Evolutionary conservation across 129 eudicot species (phyloP).

Genomic region (Flaveria robusta): DNA sequence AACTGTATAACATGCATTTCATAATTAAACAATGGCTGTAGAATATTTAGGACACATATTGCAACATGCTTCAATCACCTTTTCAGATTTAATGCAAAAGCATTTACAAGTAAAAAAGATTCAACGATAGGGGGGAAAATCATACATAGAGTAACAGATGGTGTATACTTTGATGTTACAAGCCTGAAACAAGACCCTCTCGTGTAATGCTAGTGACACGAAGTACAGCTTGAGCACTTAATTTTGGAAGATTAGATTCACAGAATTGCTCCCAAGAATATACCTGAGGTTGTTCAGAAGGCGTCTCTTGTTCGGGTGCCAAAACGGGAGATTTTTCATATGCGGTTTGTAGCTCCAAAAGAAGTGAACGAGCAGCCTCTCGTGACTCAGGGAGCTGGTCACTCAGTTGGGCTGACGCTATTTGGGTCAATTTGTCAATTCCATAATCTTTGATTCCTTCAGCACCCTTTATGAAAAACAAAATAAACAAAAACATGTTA

Average conservation of each 20-base stretch:
- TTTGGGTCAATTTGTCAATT: constrained; percentile 65
- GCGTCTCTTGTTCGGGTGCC: constrained; percentile 31
- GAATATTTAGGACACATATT: constrained; percentile 35
- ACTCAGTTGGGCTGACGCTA: constrained; percentile 73
- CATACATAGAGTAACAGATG: constrained; percentile 18
- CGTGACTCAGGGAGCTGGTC: constrained; percentile 93
- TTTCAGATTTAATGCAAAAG: constrained; percentile 47
- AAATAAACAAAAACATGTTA: not conserved
- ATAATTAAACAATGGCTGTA: constrained; percentile 31
- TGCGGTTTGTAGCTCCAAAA: constrained; percentile 55
- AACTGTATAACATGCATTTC: constrained; percentile 23
- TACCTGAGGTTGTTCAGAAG: constrained; percentile 44
- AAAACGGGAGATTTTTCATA: constrained; percentile 51
- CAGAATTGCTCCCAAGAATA: constrained; percentile 73
- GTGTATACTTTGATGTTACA: constrained; percentile 37
- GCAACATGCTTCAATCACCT: constrained; percentile 46
- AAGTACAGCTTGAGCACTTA: constrained; percentile 81
- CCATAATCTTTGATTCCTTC: constrained; percentile 71
- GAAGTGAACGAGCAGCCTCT: constrained; percentile 77
- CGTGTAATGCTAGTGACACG: constrained; percentile 63
- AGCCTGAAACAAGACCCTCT: constrained; percentile 51
- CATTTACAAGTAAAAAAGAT: constrained; percentile 64
- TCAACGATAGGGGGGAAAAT: constrained; percentile 17
- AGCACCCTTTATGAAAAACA: constrained; percentile 45
- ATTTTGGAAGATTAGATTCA: constrained; percentile 66